Evolutionary conservation across 2,329 filamentous ascomycete genomes (phyloP).

Genomic region (Cladosporium austrohemisphaericum): DNA sequence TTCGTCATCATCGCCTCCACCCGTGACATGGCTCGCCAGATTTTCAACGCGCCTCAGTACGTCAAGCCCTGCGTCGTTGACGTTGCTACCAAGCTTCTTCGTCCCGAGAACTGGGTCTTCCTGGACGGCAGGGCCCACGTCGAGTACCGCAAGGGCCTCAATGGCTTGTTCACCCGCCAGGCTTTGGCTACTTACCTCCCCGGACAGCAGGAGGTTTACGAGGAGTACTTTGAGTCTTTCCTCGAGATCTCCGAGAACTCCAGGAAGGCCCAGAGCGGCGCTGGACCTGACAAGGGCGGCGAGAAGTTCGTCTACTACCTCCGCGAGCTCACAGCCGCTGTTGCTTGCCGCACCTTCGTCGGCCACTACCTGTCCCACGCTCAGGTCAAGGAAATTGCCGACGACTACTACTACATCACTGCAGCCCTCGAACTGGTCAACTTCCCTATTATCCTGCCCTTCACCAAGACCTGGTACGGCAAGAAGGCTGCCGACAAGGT

Average conservation of each 20-base stretch:
- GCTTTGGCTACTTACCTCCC: constrained; percentile 86
- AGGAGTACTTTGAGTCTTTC: constrained; percentile 78
- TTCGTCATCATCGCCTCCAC: constrained; percentile 96
- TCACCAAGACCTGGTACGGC: constrained; percentile 93
- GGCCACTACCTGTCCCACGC: constrained; percentile 92
- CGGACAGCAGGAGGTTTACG: constrained; percentile 87
- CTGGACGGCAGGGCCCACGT: constrained; percentile 91
- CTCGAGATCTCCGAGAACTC: constrained; percentile 59
- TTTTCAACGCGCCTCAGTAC: constrained; percentile 88
- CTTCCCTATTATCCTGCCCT: constrained; percentile 94
- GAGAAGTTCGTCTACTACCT: constrained; percentile 89
- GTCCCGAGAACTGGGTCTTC: constrained; percentile 93
- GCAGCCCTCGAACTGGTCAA: constrained; percentile 95
- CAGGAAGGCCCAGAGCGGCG: constrained; percentile 37
- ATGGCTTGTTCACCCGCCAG: constrained; percentile 87
- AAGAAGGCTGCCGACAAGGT: constrained; percentile 95
- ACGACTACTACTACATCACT: constrained; percentile 96
- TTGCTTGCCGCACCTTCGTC: constrained; percentile 95
- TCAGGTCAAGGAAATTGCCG: constrained; percentile 86
- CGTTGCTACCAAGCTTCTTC: constrained; percentile 86
- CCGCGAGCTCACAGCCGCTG: constrained; percentile 89
- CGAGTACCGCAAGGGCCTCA: constrained; percentile 95
- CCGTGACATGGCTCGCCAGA: constrained; percentile 91
- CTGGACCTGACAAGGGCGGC: constrained; percentile 53
- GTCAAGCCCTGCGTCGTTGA: constrained; percentile 98